A percentile compares a stretch with the other conserved stretches of the same genome.
Evolutionary conservation across 2,329 filamentous ascomycete genomes (phyloP).

Genomic region (Diaporthe sp.): DNA sequence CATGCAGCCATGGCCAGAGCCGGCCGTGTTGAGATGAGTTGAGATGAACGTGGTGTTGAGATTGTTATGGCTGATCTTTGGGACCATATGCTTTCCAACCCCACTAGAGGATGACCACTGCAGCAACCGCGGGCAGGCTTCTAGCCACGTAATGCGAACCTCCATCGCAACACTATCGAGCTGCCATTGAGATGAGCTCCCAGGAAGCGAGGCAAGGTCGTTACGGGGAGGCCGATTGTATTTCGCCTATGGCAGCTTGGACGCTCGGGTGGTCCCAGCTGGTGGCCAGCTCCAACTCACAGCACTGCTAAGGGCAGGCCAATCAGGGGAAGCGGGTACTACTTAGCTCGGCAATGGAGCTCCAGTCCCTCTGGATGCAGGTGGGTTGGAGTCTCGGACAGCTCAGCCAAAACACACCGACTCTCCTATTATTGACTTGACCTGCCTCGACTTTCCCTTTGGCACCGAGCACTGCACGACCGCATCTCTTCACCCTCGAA

Average conservation of each 20-base stretch:
- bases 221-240: slow-evolving; percentile 40
- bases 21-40: not conserved
- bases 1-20: not conserved
- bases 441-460: slow-evolving; percentile 37
- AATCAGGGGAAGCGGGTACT: slow-evolving; percentile 33
- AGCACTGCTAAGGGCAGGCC: slow-evolving; percentile 26
- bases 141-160: slow-evolving; percentile 27
- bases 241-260: slow-evolving; percentile 36
- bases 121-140: slow-evolving; percentile 7
- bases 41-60: slow-evolving; percentile 16
- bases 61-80: slow-evolving; percentile 18
- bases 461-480: slow-evolving; percentile 27
- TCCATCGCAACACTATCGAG: slow-evolving; percentile 20
- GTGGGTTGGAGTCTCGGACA: slow-evolving; percentile 35
- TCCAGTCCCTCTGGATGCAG: slow-evolving; percentile 34
- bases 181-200: slow-evolving; percentile 20
- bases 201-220: slow-evolving; percentile 27
- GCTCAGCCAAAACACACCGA: slow-evolving; percentile 40
- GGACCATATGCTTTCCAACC: not conserved
- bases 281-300: slow-evolving; percentile 7
- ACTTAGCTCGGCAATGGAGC: slow-evolving; percentile 36
- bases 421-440: slow-evolving; percentile 33
- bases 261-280: slow-evolving; percentile 17
- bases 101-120: not conserved
- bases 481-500: slow-evolving; percentile 36